phyloP scores from a whole-genome alignment of 2,329 filamentous ascomycete species.

The Seiridium unicorne region DNA sequence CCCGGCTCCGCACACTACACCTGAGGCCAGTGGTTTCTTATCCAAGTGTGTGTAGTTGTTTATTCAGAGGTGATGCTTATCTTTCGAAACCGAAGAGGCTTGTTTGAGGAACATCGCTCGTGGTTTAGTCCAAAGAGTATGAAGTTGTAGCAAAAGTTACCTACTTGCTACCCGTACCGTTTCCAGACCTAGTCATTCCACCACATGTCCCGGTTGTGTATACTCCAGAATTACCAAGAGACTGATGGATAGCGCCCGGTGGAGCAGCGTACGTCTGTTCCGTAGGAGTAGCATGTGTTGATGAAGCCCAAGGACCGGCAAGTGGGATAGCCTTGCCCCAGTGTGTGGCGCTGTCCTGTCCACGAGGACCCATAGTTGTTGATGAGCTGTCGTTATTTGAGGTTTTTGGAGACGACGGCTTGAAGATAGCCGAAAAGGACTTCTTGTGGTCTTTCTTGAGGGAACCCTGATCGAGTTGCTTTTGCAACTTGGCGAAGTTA shows the following conservation, averaged over 20 bases:
- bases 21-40: too few relatives aligned
- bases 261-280: conserved; percentile 4
- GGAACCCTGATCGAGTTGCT: neutral
- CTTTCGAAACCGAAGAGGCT: too few relatives aligned
- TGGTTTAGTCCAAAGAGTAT: too few relatives aligned
- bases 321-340: conserved; percentile 7
- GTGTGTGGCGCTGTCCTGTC: conserved; percentile 3
- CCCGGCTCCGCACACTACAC: neutral
- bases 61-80: too few relatives aligned
- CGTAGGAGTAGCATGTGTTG: neutral
- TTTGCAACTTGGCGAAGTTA: neutral
- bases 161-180: neutral
- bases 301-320: conserved; percentile 6
- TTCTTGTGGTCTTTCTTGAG: conserved; percentile 2
- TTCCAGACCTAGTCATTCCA: conserved; percentile 1
- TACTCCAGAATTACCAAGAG: neutral
- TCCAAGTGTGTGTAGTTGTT: too few relatives aligned
- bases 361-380: conserved; percentile 3
- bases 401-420: neutral
- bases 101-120: too few relatives aligned
- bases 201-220: conserved; percentile 9
- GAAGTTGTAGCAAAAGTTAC: too few relatives aligned
- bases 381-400: neutral
- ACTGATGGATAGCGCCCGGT: conserved; percentile 6
- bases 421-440: neutral